Evolutionary conservation across 2,329 filamentous ascomycete species (phyloP).

Genomic region (Boeremia exigua): DNA sequence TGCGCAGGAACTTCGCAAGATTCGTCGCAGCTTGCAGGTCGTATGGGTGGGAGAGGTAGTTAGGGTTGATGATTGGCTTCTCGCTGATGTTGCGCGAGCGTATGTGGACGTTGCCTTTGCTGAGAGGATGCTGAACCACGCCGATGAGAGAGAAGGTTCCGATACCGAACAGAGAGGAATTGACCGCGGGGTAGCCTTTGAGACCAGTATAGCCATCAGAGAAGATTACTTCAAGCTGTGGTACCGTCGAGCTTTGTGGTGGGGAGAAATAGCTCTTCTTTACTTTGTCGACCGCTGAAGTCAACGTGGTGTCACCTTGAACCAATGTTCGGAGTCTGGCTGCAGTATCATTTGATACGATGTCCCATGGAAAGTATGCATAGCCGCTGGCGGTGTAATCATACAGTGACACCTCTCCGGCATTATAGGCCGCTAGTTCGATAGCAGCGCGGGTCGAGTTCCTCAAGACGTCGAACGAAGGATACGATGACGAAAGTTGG

Average conservation of each 20-base stretch:
- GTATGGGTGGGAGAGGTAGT: conserved; percentile 36
- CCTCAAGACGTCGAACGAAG: conserved; percentile 31
- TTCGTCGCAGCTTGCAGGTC: conserved; percentile 30
- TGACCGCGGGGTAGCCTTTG: conserved; percentile 42
- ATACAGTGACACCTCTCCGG: conserved; percentile 44
- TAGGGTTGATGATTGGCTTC: conserved; percentile 38
- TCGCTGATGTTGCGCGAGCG: conserved; percentile 27
- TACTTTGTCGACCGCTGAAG: conserved; percentile 23
- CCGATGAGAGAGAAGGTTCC: conserved; percentile 44
- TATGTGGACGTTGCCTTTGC: conserved; percentile 37
- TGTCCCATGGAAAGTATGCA: conserved; percentile 52
- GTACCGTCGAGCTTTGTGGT: conserved; percentile 36
- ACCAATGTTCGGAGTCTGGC: conserved; percentile 45
- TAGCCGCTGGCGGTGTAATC: conserved; percentile 52
- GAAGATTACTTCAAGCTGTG: conserved; percentile 54
- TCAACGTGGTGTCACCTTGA: conserved; percentile 21
- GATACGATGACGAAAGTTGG: conserved; percentile 30
- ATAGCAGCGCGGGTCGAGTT: conserved; percentile 45
- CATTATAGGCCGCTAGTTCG: conserved; percentile 49
- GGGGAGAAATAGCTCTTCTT: conserved; percentile 46
- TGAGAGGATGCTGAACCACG: conserved; percentile 45
- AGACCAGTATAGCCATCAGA: conserved; percentile 55
- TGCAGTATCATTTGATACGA: conserved; percentile 43
- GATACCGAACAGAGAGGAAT: conserved; percentile 34
- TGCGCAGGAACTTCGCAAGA: conserved; percentile 38